Conservation (phyloP, 2,329 filamentous ascomycete species). For the Sporothrix variecibatus region DNA sequence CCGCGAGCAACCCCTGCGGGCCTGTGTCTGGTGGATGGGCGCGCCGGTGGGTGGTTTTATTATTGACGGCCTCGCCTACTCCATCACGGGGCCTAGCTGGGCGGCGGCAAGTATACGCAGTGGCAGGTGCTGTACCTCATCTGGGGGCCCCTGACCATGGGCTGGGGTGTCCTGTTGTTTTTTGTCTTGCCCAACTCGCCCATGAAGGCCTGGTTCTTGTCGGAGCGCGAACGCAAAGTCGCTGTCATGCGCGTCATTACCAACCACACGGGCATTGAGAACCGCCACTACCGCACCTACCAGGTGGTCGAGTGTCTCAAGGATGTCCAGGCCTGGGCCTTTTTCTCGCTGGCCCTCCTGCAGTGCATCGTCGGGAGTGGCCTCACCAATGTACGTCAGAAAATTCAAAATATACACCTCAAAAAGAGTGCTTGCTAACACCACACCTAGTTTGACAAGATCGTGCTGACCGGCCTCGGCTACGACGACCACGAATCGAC, state of each 20-base stretch:
- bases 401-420: no score
- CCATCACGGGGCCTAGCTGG: conserved; percentile 23
- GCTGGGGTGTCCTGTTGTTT: conserved; percentile 36
- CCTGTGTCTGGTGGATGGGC: conserved; percentile 28
- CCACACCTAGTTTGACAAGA: conserved; percentile 43
- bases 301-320: conserved; percentile 40
- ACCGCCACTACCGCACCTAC: conserved; percentile 35
- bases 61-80: conserved; percentile 23
- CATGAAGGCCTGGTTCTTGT: conserved; percentile 38
- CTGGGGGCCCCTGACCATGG: conserved; percentile 38
- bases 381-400: conserved; percentile 30
- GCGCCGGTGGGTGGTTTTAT: conserved; percentile 24
- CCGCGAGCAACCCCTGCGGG: conserved; percentile 27
- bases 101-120: conserved; percentile 22
- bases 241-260: conserved; percentile 38
- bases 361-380: conserved; percentile 39
- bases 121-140: conserved; percentile 39
- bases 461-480: conserved; percentile 59
- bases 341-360: conserved; percentile 37
- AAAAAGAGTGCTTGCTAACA: background rate
- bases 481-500: conserved; percentile 52
- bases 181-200: conserved; percentile 47
- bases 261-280: conserved; percentile 43
- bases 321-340: conserved; percentile 39
- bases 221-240: conserved; percentile 35